These are phyloP conservation scores for Salvia sclarea DNA, from an alignment of 305 asterid genomes.

Conservation along the genomic window DNA sequence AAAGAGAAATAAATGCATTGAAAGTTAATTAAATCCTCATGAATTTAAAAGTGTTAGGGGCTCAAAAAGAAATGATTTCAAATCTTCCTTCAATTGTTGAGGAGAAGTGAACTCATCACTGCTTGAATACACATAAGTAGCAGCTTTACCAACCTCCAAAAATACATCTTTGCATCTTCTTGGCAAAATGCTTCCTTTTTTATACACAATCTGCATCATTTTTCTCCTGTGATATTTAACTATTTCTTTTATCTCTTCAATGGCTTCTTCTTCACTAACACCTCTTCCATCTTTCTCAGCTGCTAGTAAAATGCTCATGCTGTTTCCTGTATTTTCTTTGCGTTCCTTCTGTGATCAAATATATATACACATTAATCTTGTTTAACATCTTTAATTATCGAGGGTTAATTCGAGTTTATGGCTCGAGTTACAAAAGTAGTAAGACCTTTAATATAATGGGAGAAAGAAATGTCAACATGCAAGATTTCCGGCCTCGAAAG, in stretches of 20 bases:
- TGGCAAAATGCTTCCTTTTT: slow-evolving; percentile 32
- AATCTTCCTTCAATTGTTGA: slow-evolving; percentile 27
- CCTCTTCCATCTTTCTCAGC: neutral
- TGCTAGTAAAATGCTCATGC: slow-evolving; percentile 13
- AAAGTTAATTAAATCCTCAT: no score
- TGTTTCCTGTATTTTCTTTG: slow-evolving; percentile 29
- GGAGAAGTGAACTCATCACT: slow-evolving; percentile 35
- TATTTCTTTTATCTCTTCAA: slow-evolving; percentile 9
- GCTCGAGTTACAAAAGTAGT: no score
- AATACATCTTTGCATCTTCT: slow-evolving; percentile 33
- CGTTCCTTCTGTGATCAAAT: slow-evolving; percentile 39
- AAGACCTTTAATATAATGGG: no score
- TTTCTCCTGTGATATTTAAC: slow-evolving; percentile 32
- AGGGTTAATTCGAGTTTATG: no score
- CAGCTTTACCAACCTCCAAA: slow-evolving; percentile 21
- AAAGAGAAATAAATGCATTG: no score
- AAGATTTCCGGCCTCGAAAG: no score
- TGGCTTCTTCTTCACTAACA: slow-evolving; percentile 34
- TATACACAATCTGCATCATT: slow-evolving; percentile 34
- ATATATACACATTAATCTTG: no score
- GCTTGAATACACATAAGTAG: slow-evolving; percentile 18
- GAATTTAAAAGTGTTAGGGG: no score
- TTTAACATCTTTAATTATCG: no score
- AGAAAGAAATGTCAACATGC: no score
- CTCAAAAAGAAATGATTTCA: slow-evolving; percentile 10